These are phyloP conservation scores for Epichloe coenophiala DNA, from an alignment of 2,329 filamentous ascomycete species.

Conservation along the genomic window DNA sequence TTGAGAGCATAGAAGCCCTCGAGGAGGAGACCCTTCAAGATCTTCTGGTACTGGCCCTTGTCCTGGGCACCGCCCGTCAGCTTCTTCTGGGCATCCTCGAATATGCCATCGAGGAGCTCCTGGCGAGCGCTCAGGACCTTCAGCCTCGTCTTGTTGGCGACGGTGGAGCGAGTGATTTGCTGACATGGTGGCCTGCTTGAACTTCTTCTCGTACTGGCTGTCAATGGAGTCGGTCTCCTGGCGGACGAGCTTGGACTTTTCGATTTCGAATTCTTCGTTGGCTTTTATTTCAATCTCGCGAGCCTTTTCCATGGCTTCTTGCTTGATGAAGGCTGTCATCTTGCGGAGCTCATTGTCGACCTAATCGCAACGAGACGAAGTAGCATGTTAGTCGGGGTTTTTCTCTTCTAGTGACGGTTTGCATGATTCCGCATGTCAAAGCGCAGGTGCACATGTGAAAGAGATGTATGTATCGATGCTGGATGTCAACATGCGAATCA, in stretches of 20 bases:
- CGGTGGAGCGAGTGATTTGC: slow-evolving; percentile 93
- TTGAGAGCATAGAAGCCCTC: slow-evolving; percentile 82
- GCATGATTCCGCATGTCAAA: no score
- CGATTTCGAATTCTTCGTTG: slow-evolving; percentile 97
- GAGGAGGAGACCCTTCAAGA: slow-evolving; percentile 69
- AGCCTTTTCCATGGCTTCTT: slow-evolving; percentile 94
- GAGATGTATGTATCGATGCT: slow-evolving; percentile 8
- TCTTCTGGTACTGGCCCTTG: slow-evolving; percentile 57
- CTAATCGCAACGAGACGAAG: slow-evolving; percentile 31
- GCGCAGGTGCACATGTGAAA: no score
- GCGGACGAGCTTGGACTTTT: slow-evolving; percentile 96
- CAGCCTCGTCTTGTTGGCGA: slow-evolving; percentile 91
- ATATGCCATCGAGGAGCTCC: slow-evolving; percentile 81
- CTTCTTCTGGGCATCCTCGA: slow-evolving; percentile 65
- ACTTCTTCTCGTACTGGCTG: slow-evolving; percentile 90
- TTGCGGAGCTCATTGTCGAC: slow-evolving; percentile 97
- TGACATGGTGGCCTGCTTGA: slow-evolving; percentile 98
- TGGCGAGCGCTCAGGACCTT: slow-evolving; percentile 78
- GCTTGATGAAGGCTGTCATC: slow-evolving; percentile 99
- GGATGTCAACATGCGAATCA: slow-evolving; percentile 8
- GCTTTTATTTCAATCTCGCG: slow-evolving; percentile 97
- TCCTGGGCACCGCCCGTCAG: slow-evolving; percentile 53
- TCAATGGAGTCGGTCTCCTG: slow-evolving; percentile 92
- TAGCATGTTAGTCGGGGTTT: neutral
- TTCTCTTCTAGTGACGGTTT: neutral